Conservation (phyloP, 2,329 filamentous ascomycete genomes). For the Colletotrichum horii region DNA sequence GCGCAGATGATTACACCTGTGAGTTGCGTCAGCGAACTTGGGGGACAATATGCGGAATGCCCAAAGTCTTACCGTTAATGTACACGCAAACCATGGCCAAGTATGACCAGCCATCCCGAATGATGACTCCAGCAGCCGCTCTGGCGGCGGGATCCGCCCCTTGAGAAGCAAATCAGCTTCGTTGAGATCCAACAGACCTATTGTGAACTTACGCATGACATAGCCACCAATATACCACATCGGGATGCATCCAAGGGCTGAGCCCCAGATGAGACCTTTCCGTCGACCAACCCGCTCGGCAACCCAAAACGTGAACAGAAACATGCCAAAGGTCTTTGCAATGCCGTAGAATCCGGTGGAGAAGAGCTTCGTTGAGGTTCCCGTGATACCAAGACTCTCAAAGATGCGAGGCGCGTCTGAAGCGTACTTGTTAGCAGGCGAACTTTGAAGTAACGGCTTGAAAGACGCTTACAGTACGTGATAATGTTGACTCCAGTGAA, state of each 20-base stretch:
- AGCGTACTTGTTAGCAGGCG: fast-evolving
- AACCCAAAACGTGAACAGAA: constrained; percentile 47
- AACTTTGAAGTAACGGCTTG: fast-evolving
- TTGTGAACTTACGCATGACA: constrained; percentile 25
- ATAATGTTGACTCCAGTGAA: constrained; percentile 61
- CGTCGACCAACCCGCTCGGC: constrained; percentile 54
- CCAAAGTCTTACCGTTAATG: constrained; percentile 37
- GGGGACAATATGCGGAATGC: not conserved
- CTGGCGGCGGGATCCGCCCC: constrained; percentile 36
- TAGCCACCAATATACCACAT: constrained; percentile 46
- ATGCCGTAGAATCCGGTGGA: constrained; percentile 47
- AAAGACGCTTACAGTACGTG: constrained; percentile 49
- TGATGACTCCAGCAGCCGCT: constrained; percentile 50
- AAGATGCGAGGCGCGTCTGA: constrained; percentile 42
- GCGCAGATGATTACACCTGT: constrained; percentile 36
- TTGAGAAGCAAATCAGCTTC: not conserved
- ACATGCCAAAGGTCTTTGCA: constrained; percentile 39
- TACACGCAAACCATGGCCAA: constrained; percentile 53
- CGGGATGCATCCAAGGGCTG: constrained; percentile 41
- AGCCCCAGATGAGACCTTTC: constrained; percentile 50
- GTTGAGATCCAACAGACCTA: fast-evolving
- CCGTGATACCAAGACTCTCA: constrained; percentile 38
- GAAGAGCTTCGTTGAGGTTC: constrained; percentile 37
- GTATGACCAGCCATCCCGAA: constrained; percentile 44
- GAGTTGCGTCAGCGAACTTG: not conserved